Conservation (phyloP, 345 rosid genomes). For the Crucihimalaya himalaica region DNA sequence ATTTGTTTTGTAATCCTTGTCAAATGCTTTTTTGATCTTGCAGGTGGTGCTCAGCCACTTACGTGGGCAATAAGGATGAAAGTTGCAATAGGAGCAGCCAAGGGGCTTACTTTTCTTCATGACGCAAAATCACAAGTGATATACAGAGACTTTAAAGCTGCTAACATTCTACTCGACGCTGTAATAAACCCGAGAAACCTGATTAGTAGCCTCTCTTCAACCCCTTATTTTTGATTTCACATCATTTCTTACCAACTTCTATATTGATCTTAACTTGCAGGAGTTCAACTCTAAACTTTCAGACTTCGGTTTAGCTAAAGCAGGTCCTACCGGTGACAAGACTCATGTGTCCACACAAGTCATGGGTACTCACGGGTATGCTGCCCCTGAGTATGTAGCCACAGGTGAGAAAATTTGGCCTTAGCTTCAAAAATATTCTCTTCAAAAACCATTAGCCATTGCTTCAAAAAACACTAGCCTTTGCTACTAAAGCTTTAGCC, state of each 20-base stretch:
- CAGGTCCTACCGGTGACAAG: constrained; percentile 94
- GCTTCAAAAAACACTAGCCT: neutral
- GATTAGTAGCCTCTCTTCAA: neutral
- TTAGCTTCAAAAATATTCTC: neutral
- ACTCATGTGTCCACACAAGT: constrained; percentile 98
- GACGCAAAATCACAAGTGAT: constrained; percentile 92
- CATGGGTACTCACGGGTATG: constrained; percentile 97
- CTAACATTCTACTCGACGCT: constrained; percentile 88
- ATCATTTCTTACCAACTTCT: neutral
- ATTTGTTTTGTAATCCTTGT: neutral
- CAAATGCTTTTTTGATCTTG: neutral
- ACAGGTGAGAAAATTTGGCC: constrained; percentile 57
- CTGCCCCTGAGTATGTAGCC: constrained; percentile 97
- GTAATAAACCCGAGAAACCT: constrained; percentile 45
- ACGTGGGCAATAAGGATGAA: constrained; percentile 91
- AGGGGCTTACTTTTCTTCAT: constrained; percentile 89
- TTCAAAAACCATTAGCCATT: neutral
- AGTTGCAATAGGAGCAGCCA: constrained; percentile 96
- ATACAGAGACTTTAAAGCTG: constrained; percentile 96
- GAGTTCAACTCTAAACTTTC: constrained; percentile 90
- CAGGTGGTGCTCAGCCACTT: constrained; percentile 92
- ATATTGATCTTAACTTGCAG: constrained; percentile 44
- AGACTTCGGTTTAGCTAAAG: constrained; percentile 97
- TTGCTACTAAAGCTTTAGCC: neutral
- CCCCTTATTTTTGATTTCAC: neutral